phyloP scores from a whole-genome alignment of 1,139 yeast genomes.

The Hansenula sp. region DNA sequence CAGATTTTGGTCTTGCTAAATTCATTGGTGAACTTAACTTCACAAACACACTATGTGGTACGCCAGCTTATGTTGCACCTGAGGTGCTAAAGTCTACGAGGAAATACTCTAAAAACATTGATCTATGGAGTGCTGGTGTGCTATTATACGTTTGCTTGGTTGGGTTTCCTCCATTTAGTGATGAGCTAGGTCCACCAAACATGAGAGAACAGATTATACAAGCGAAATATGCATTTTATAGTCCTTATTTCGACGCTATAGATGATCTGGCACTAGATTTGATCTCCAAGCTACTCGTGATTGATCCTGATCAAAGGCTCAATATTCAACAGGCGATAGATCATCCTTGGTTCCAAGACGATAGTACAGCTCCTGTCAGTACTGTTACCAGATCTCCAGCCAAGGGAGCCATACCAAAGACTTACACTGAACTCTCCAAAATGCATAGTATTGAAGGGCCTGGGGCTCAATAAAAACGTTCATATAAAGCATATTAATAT shows the following conservation, averaged over 20 bases:
- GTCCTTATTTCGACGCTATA: constrained; percentile 77
- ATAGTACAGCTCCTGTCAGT: background rate
- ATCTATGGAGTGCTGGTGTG: constrained; percentile 80
- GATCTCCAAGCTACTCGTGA: constrained; percentile 55
- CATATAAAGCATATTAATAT: background rate
- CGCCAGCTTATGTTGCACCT: constrained; percentile 83
- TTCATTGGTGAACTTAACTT: constrained; percentile 73
- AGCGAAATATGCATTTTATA: constrained; percentile 68
- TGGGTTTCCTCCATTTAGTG: constrained; percentile 85
- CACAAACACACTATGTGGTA: constrained; percentile 76
- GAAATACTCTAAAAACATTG: constrained; percentile 67
- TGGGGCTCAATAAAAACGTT: background rate
- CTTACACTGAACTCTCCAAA: constrained; percentile 19
- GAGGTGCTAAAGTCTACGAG: constrained; percentile 54
- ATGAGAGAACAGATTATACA: constrained; percentile 69
- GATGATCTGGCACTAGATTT: constrained; percentile 61
- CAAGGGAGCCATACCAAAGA: constrained; percentile 16
- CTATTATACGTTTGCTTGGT: constrained; percentile 70
- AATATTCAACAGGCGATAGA: constrained; percentile 45
- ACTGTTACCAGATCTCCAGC: constrained; percentile 14
- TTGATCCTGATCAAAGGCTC: constrained; percentile 50
- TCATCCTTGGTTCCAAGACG: constrained; percentile 48
- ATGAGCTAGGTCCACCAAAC: constrained; percentile 72
- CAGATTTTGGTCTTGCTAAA: constrained; percentile 79
- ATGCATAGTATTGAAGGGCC: constrained; percentile 8